Base-by-base conservation (phyloP, 352 stramenopile genomes). In the Albugo laibachii region DNA sequence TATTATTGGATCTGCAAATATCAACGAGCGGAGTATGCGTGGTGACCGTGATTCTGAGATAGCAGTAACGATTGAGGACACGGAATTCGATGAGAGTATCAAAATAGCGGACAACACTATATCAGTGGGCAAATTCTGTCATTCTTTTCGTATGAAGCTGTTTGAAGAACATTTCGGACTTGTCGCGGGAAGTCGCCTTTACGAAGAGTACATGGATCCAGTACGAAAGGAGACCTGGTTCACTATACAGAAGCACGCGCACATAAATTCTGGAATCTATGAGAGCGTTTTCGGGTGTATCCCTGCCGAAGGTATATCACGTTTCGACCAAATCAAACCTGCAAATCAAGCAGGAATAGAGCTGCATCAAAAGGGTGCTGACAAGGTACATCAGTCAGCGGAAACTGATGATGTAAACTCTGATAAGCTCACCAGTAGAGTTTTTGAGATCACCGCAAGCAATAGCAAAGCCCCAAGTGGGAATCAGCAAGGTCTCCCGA, bases 21-120 rank as follows among this genome's bases (percentile, higher is more conserved):
- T 92, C 47, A 92, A 92, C 54, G 78, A 92, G 47, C 75, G 78
- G 46, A 87, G 73, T 51, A 81, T 88, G 78, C 75, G 61, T 15
- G 78, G 78, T 37, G 75, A 88, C 53, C 73, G 78, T 42, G 78
- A 92, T 51, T 92, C 78, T 20, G 78, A 92, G 54, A 84, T 92
- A 48, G 78, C 78, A n/a, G 74, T 85, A 18, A 36, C 86, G 2
- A 59, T 87, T 16, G 78, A 91, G 14, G 78, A 91, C 45, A 62
- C 74, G 16, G 72, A 86, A 45, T 67, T 80, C 58, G 62, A 84
- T 39, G 57, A 77, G 12, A 53, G 50, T 1, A 62, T 76, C 16
- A 62, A 59, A 11, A 67, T 87, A 14, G 69, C 57, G 6, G 54
- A 62, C 12, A 63, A 61, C 1, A 43, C 52, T 1, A 70, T 63